Evolutionary conservation across 345 rosid genomes (phyloP), one percentile per base, ranked within the genome.

Genomic region (Salix exigua): DNA sequence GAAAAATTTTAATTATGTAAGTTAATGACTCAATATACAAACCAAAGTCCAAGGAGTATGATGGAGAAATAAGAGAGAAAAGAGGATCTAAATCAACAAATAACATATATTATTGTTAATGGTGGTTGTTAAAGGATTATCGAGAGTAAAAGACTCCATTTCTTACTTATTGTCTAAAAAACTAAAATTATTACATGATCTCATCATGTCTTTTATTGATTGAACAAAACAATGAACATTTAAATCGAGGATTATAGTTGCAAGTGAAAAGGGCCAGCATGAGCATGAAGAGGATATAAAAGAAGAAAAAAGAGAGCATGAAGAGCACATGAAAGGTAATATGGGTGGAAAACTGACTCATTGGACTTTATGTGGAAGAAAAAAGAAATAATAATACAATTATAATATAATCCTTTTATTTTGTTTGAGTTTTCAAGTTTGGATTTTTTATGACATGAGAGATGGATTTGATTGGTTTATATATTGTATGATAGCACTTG

Each of bases 1-100:
- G 83, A 89, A 92, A 92, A 79, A 94, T 82, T 71, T 89, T 93
- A 46, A 94, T 98, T 3, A 98, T 89, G 68, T 96, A 96, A 5
- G 98, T 84, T 25, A 97, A 97, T 40, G 98, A 97, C 78, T 96
- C 97, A 90, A 91, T 88, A 88, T 96, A 89, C 50, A 94, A 85
- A 13, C 77, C 21, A 71, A 25, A 53, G 14, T 72, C 72, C n/a
- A 18, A 3, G 70, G n/a, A 2, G 60, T 87, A 66, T 79, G 78
- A 48, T 71, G 70, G 82, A 70, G 67, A 79, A 1, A 82, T 80
- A 1, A 90, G 89, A 38, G 91, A 72, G 71, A 86, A 85, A n/a
- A 96, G 82, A 4, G 98, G 98, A 89, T 95, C 98, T 16, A 90
- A 90, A 55, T 90, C 91, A 7, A 91, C 75, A 79, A 79, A 82